These are phyloP conservation scores for Paracorniculantispora psalliotae DNA, from an alignment of 2,329 filamentous ascomycete genomes.

Conservation along the genomic window DNA sequence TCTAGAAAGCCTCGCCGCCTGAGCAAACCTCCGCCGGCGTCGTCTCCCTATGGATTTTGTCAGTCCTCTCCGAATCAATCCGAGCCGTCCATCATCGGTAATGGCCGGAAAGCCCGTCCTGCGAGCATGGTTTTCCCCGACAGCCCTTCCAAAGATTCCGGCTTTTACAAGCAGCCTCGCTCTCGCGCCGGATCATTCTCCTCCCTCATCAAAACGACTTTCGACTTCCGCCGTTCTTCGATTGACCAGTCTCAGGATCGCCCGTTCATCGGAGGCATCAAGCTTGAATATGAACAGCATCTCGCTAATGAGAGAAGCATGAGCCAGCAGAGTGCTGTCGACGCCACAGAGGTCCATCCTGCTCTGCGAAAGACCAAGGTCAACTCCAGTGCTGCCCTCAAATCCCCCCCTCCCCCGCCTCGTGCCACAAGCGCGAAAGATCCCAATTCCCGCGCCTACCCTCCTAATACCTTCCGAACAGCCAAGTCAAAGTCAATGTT, in stretches of 20 bases:
- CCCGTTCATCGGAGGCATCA: constrained; percentile 38
- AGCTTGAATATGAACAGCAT: constrained; percentile 35
- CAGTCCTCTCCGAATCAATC: constrained; percentile 16
- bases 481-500: constrained; percentile 23
- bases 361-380: constrained; percentile 27
- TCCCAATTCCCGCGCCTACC: constrained; percentile 27
- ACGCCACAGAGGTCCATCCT: constrained; percentile 28
- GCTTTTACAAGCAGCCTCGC: constrained; percentile 21
- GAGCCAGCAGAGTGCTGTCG: constrained; percentile 22
- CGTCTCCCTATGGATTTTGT: constrained; percentile 16
- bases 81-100: constrained; percentile 14
- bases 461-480: constrained; percentile 32
- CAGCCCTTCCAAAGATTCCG: constrained; percentile 3
- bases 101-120: constrained; percentile 18
- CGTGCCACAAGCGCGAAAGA: constrained; percentile 20
- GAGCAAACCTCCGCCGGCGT: constrained; percentile 28
- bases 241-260: constrained; percentile 27
- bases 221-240: constrained; percentile 30
- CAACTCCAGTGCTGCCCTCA: constrained; percentile 26
- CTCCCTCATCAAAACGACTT: constrained; percentile 30
- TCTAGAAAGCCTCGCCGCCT: constrained; percentile 27
- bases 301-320: constrained; percentile 26
- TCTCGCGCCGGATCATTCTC: constrained; percentile 34
- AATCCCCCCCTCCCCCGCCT: constrained; percentile 20
- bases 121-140: constrained; percentile 14